phyloP scores from a whole-genome alignment of 1,284 basidiomycete genomes.

The Ganoderma multipileum region DNA sequence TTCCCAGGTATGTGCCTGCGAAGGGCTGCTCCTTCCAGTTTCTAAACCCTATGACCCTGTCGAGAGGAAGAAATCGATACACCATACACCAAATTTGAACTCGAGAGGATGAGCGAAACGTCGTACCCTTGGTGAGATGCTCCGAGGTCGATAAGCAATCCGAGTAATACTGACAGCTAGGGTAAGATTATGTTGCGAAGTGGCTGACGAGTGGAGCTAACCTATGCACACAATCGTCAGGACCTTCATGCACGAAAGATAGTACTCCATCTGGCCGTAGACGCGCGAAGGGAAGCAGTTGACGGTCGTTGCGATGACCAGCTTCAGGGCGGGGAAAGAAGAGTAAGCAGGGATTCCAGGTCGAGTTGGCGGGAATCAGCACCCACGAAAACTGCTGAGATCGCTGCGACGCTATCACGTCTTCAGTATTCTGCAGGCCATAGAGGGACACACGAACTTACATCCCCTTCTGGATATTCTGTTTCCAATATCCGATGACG shows the following conservation, averaged over 20 bases:
- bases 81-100: background rate
- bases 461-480: conserved; percentile 21
- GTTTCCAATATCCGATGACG: conserved; percentile 35
- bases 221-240: conserved; percentile 44
- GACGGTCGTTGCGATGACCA: conserved; percentile 64
- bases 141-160: conserved; percentile 42
- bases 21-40: conserved; percentile 37
- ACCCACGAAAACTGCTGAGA: conserved; percentile 36
- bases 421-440: background rate
- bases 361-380: background rate
- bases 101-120: background rate
- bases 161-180: conserved; percentile 12
- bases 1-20: conserved; percentile 33
- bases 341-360: background rate
- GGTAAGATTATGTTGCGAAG: background rate
- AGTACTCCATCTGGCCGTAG: conserved; percentile 48
- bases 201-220: conserved; percentile 16
- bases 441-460: conserved; percentile 14
- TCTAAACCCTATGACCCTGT: conserved; percentile 31
- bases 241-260: conserved; percentile 47
- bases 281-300: conserved; percentile 39
- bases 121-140: conserved; percentile 32
- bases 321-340: conserved; percentile 51
- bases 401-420: conserved; percentile 19
- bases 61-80: no score